Evolutionary conservation across 73 alveolate genomes (phyloP), one percentile per base, ranked within the genome.

Genomic region (Vitrella brassicaformis): DNA sequence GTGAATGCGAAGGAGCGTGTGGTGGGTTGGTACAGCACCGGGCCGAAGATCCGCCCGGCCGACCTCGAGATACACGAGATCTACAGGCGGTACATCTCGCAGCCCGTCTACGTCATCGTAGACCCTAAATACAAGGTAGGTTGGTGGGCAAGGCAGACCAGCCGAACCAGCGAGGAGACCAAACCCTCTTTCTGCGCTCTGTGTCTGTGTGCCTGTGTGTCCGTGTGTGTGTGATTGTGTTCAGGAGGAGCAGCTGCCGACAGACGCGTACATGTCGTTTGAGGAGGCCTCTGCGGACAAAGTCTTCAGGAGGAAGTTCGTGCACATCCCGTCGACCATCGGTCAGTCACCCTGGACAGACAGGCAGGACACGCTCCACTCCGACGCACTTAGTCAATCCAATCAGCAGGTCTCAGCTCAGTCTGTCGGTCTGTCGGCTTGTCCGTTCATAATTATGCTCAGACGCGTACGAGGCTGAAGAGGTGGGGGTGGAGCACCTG

Each of bases 21-120:
- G 68, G 96, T 96, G 31, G 99, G 99, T 29, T 96, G 99, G 99
- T 96, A 96, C 90, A 81, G 97, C 29, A 89, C 97, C 66, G 99
- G 99, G 9, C 98, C 98, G n/a, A 90, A 93, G 79, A 94, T 96
- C 85, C 92, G 95, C 85, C 93, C 95, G 22, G 93, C 95, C 67
- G 99, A 96, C 87, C 94, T 96, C 76, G 95, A 96, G 78, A 96
- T 96, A 72, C 96, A 95, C 85, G 98, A 96, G 88, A 91, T 92
- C 68, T 91, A 94, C 82, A 88, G 96, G 77, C 4, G 56, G 56
- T 39, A 39, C 56, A 8, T 4, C 14, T 4, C 56, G 14, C 56
- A 39, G 56, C 56, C 56, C 14, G 56, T 39, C 56, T 39, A 39
- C 56, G 56, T 39, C 22, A 39, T 39, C 14, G 56, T 39, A 14